phyloP scores from a whole-genome alignment of 2,329 filamentous ascomycete genomes.

The Aschersonia sp. region DNA sequence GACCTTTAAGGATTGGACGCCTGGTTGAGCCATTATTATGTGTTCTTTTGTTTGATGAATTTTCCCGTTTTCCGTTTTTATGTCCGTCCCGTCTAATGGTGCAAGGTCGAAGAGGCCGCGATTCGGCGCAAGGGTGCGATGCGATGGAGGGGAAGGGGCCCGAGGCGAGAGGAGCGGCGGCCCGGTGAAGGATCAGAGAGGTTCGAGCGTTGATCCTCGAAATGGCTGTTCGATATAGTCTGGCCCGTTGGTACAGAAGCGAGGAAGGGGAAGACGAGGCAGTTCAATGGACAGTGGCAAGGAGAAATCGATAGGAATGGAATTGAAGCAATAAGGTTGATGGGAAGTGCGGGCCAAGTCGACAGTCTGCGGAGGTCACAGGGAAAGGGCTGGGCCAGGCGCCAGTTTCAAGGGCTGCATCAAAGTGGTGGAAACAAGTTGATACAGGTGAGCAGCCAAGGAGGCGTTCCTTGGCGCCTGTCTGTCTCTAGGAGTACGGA shows the following conservation, averaged over 20 bases:
- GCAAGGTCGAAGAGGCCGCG: not conserved
- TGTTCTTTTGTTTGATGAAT: too few species aligned
- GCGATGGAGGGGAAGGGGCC: not conserved
- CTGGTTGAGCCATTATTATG: conserved; percentile 57
- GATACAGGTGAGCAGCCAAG: conserved; percentile 1
- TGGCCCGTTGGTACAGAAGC: not conserved
- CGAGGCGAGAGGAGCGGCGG: not conserved
- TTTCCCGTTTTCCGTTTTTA: too few species aligned
- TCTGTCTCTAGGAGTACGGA: not conserved
- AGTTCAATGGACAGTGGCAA: not conserved
- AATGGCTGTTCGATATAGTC: not conserved
- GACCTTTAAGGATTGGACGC: conserved; percentile 87
- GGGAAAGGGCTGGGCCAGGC: not conserved
- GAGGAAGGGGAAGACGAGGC: not conserved
- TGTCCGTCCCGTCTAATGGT: not conserved
- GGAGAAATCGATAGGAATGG: not conserved
- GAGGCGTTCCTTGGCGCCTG: not conserved
- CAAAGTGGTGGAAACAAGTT: conserved; percentile 1
- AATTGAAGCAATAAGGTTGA: not conserved
- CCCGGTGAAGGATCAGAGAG: not conserved
- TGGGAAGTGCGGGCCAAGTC: not conserved
- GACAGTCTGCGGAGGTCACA: not conserved
- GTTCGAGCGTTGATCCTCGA: conserved; percentile 9
- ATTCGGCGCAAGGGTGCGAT: not conserved
- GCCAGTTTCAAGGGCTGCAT: conserved; percentile 1